Conservation (phyloP, 306 rosid genomes). For the Pachyrhizus erosus region DNA sequence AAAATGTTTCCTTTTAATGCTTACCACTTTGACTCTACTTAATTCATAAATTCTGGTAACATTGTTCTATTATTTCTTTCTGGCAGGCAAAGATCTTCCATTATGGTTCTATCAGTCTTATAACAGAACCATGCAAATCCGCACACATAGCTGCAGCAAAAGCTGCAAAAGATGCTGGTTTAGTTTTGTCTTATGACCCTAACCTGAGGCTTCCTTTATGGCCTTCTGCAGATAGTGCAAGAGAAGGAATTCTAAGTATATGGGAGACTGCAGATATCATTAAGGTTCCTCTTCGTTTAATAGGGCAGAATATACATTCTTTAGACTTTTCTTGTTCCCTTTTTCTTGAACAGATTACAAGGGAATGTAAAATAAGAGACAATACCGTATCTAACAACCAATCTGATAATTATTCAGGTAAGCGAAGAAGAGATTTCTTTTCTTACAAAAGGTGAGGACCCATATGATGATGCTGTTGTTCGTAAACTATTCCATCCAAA, state of each 20-base stretch:
- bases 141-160: constrained; percentile 92
- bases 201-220: constrained; percentile 96
- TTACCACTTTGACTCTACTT: constrained; percentile 5
- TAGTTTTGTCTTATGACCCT: constrained; percentile 86
- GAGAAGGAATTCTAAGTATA: constrained; percentile 93
- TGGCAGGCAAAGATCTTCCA: constrained; percentile 92
- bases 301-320: constrained; percentile 28
- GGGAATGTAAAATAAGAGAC: constrained; percentile 28
- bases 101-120: constrained; percentile 95
- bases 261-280: constrained; percentile 94
- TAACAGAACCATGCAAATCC: constrained; percentile 95
- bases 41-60: constrained; percentile 31
- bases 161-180: constrained; percentile 95
- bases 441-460: constrained; percentile 87
- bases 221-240: constrained; percentile 89
- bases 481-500: constrained; percentile 83
- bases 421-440: constrained; percentile 93
- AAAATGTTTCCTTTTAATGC: constrained; percentile 22
- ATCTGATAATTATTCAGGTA: constrained; percentile 56
- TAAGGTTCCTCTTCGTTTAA: constrained; percentile 58
- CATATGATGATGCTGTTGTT: constrained; percentile 80
- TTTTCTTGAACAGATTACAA: constrained; percentile 20
- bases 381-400: constrained; percentile 30
- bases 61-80: constrained; percentile 36
- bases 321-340: constrained; percentile 26